A percentile compares a stretch with the other conserved stretches of the same genome.
These are phyloP conservation scores for Chrysanthemum makinoi DNA, from an alignment of 129 eudicot species.

Conservation along the genomic window DNA sequence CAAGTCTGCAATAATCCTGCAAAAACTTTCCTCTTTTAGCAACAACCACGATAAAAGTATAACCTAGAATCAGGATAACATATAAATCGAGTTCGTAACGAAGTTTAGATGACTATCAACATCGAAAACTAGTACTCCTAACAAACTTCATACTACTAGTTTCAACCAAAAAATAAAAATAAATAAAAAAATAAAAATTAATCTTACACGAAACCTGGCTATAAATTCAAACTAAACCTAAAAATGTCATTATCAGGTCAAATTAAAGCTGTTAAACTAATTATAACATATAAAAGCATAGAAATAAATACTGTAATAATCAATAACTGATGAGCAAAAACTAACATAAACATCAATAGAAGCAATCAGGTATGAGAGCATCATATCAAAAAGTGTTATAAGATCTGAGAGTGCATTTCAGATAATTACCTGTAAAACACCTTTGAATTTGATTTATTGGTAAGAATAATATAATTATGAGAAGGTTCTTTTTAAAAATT, in stretches of 20 bases:
- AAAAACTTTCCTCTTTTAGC: not conserved
- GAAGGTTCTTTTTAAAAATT: too few species aligned
- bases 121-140: not conserved
- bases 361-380: not conserved
- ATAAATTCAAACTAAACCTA: not conserved
- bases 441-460: too few species aligned
- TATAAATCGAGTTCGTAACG: conserved; percentile 1
- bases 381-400: not conserved
- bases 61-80: conserved; percentile 11
- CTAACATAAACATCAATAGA: not conserved
- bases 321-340: conserved; percentile 10
- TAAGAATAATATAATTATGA: too few species aligned
- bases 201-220: not conserved
- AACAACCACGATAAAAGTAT: not conserved
- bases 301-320: not conserved
- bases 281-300: not conserved
- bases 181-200: conserved; percentile 9
- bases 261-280: conserved; percentile 18
- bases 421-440: conserved; percentile 12
- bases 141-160: conserved; percentile 1
- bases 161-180: not conserved
- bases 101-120: conserved; percentile 3
- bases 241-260: conserved; percentile 12
- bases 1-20: not conserved
- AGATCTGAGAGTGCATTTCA: conserved; percentile 26